These are phyloP conservation scores for Theobroma grandiflorum DNA, from an alignment of 441 rosid genomes.

Conservation along the genomic window DNA sequence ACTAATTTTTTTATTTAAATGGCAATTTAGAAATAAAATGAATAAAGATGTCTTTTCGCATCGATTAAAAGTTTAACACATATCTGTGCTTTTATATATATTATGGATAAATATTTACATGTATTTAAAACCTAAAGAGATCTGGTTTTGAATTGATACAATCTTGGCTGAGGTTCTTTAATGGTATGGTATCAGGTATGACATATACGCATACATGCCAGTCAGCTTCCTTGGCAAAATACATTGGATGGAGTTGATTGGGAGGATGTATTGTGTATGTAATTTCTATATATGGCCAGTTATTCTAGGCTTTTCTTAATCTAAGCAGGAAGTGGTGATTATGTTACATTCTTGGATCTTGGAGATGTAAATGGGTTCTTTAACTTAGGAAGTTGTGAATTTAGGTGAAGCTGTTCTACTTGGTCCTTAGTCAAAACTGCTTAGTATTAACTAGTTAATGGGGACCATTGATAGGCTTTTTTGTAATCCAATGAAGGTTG, in stretches of 20 bases:
- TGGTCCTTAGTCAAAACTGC: not conserved
- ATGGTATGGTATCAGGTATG: not conserved
- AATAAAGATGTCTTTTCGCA: too few species aligned
- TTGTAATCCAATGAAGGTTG: not conserved
- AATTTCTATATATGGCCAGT: not conserved
- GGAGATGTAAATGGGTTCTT: not conserved
- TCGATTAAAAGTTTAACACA: too few species aligned
- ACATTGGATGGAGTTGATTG: not conserved
- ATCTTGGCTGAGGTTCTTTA: constrained; percentile 1
- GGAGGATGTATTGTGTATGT: not conserved
- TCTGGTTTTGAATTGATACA: not conserved
- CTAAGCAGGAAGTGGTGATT: not conserved
- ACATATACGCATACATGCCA: not conserved
- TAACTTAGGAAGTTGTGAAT: not conserved
- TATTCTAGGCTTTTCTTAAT: not conserved
- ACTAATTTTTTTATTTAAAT: too few species aligned
- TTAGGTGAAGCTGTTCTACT: not conserved
- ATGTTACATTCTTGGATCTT: constrained; percentile 12
- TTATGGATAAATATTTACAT: too few species aligned
- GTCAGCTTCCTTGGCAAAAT: constrained; percentile 2
- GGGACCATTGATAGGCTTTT: not conserved
- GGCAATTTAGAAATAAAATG: too few species aligned
- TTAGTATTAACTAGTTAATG: not conserved
- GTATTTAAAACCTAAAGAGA: not conserved
- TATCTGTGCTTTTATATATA: too few species aligned